Conservation (phyloP, 139 green algal species). For the Ostreobium quekettii region DNA sequence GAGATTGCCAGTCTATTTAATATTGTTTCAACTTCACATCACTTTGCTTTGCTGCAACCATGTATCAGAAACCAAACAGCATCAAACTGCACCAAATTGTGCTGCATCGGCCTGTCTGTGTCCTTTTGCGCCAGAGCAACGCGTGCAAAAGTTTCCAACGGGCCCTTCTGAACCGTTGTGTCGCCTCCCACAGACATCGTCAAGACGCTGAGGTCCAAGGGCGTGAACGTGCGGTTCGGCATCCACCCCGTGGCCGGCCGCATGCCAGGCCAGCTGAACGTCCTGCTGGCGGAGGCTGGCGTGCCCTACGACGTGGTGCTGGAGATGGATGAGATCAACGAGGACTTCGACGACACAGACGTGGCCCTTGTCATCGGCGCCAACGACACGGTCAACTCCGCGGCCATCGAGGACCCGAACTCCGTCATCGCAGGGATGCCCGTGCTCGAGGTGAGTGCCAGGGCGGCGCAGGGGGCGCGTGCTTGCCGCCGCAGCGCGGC, state of each 20-base stretch:
- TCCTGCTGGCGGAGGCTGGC: slow-evolving; percentile 84
- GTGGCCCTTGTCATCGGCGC: slow-evolving; percentile 74
- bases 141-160: no score
- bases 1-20: no score
- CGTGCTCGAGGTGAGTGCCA: slow-evolving; percentile 17
- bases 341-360: slow-evolving; percentile 53
- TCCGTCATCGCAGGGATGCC: slow-evolving; percentile 67
- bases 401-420: slow-evolving; percentile 77
- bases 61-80: no score
- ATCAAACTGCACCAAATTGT: no score
- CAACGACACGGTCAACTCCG: slow-evolving; percentile 84
- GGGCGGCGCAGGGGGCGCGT: no score
- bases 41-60: no score
- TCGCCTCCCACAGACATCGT: slow-evolving; percentile 19
- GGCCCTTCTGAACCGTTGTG: no score
- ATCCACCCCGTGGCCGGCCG: slow-evolving; percentile 79
- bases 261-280: slow-evolving; percentile 90
- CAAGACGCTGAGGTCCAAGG: slow-evolving; percentile 27
- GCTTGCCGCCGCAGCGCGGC: no score
- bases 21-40: no score
- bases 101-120: no score
- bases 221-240: slow-evolving; percentile 48
- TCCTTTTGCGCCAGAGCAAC: no score
- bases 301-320: slow-evolving; percentile 62
- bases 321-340: slow-evolving; percentile 53